These are phyloP conservation scores for Spinacia oleracea DNA, from an alignment of 179 eudicot genomes.

Conservation along the genomic window DNA sequence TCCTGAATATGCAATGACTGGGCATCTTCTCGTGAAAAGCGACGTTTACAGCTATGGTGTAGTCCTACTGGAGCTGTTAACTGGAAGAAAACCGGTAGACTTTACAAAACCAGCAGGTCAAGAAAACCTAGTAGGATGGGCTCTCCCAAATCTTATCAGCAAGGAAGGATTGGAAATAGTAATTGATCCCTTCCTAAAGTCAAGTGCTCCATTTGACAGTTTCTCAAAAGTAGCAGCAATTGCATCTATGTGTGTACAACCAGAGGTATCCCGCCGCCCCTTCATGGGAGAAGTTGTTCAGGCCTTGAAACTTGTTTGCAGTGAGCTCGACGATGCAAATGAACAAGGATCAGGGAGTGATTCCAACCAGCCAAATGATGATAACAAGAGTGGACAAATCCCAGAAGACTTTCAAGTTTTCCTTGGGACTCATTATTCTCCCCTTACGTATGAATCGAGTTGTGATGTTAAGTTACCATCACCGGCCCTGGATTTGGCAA, in stretches of 20 bases:
- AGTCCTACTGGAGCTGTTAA: conserved; percentile 90
- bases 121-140: conserved; percentile 95
- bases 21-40: conserved; percentile 96
- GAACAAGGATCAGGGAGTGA: conserved; percentile 46
- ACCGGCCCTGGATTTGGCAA: conserved; percentile 53
- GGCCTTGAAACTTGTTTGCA: conserved; percentile 84
- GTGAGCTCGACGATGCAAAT: conserved; percentile 63
- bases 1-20: conserved; percentile 99
- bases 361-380: conserved; percentile 28
- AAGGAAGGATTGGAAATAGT: conserved; percentile 61
- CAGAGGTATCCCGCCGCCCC: conserved; percentile 94
- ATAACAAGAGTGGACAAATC: conserved; percentile 29
- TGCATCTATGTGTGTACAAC: conserved; percentile 98
- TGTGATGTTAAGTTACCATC: conserved; percentile 40
- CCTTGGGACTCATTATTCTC: conserved; percentile 31
- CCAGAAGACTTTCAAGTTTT: conserved; percentile 45
- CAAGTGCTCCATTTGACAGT: conserved; percentile 47
- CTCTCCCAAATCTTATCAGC: conserved; percentile 77
- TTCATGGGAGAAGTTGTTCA: conserved; percentile 99
- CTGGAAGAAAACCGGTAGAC: conserved; percentile 93
- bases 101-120: conserved; percentile 88
- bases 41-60: conserved; percentile 99
- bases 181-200: conserved; percentile 53
- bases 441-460: conserved; percentile 39
- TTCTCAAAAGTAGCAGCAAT: conserved; percentile 82